A percentile compares a stretch with the other conserved stretches of the same genome.
Evolutionary conservation across 495 filamentous ascomycete genomes (phyloP).

Genomic region (Aspergillus avenaceus): DNA sequence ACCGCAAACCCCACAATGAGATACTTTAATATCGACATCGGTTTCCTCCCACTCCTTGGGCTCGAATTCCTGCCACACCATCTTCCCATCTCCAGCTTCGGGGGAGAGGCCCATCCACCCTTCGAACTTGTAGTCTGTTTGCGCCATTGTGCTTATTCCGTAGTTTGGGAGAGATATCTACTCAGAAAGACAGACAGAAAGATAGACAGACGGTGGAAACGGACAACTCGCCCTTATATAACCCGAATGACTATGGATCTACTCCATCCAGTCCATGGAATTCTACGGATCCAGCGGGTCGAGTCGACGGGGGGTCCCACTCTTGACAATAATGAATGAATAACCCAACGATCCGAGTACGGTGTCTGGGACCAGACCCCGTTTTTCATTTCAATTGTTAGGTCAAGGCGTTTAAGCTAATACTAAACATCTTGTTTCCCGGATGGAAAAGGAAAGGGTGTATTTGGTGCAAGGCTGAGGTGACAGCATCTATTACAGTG

Average conservation of each 20-base stretch:
- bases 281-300: not conserved
- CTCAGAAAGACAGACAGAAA: too few species aligned
- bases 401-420: too few species aligned
- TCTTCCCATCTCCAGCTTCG: constrained; percentile 62
- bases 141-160: constrained; percentile 19
- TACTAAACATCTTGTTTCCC: too few species aligned
- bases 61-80: constrained; percentile 72
- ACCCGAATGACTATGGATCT: not conserved
- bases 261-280: not conserved
- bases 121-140: constrained; percentile 62
- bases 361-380: too few species aligned
- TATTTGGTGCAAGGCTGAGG: too few species aligned
- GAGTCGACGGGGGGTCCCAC: not conserved
- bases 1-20: constrained; percentile 43
- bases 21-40: constrained; percentile 57
- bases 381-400: too few species aligned
- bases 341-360: not conserved
- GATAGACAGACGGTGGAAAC: too few species aligned
- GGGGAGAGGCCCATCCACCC: constrained; percentile 75
- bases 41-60: constrained; percentile 79
- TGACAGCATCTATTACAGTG: too few species aligned
- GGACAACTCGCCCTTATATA: too few species aligned
- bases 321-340: not conserved
- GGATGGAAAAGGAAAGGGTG: not conserved
- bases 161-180: not conserved